Conservation (phyloP, 495 filamentous ascomycete genomes). For the Hyaloscypha bicolor region DNA sequence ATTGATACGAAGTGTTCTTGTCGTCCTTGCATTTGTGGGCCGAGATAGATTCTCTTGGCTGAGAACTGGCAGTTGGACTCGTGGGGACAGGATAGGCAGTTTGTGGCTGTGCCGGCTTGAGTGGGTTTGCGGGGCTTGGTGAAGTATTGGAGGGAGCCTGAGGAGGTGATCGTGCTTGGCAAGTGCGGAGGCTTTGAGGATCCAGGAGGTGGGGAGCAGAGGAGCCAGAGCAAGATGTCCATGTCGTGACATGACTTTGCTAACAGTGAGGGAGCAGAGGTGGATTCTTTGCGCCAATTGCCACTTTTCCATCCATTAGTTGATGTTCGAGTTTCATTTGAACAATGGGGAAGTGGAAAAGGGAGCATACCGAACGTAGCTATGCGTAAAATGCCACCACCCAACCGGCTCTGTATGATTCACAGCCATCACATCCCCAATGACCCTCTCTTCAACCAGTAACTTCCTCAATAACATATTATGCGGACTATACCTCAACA, state of each 20-base stretch:
- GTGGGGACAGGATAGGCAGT: constrained; percentile 79
- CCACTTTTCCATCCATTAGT: constrained; percentile 48
- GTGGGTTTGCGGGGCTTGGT: constrained; percentile 69
- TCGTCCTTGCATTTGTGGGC: constrained; percentile 41
- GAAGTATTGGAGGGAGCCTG: constrained; percentile 76
- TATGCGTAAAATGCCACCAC: constrained; percentile 95
- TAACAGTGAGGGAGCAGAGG: constrained; percentile 74
- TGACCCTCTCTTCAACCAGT: constrained; percentile 66
- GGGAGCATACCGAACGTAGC: constrained; percentile 72
- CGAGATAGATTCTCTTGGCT: constrained; percentile 79
- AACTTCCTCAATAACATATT: constrained; percentile 83
- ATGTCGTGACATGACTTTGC: constrained; percentile 97
- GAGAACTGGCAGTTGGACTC: constrained; percentile 79
- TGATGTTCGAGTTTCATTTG: neutral
- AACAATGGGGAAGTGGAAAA: neutral
- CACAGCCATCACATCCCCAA: constrained; percentile 84
- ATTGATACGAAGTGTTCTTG: constrained; percentile 80
- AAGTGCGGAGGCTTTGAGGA: constrained; percentile 60
- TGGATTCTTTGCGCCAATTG: constrained; percentile 84
- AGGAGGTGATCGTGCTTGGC: constrained; percentile 70
- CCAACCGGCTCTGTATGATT: constrained; percentile 94
- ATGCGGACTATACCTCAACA: constrained; percentile 86
- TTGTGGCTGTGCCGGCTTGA: constrained; percentile 76
- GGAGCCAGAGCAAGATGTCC: constrained; percentile 86
- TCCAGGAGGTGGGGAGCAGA: constrained; percentile 62